Percentiles rank a stretch among this genome's conserved stretches.
Conservation (phyloP, 805 yeast species). For the Nakazawaea peltata region DNA sequence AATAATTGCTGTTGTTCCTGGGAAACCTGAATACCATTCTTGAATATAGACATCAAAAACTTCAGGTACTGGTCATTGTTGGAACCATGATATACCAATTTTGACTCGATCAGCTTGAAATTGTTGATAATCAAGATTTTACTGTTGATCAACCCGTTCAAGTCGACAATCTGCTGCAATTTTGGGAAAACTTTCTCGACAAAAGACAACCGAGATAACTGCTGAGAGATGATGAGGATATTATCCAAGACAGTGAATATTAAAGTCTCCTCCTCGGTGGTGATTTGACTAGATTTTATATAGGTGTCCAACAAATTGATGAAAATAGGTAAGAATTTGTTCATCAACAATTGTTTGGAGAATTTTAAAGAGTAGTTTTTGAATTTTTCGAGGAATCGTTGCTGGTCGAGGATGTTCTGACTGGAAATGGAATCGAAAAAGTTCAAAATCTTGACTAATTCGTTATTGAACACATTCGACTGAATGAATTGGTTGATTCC, state of each 20-base stretch:
- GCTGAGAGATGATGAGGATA: constrained; percentile 53
- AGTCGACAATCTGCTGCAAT: constrained; percentile 20
- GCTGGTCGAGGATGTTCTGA: constrained; percentile 57
- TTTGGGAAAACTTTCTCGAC: constrained; percentile 56
- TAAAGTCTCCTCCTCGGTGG: constrained; percentile 26
- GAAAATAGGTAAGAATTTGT: constrained; percentile 69
- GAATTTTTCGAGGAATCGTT: constrained; percentile 61
- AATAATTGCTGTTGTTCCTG: constrained; percentile 12
- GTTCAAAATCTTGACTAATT: constrained; percentile 71
- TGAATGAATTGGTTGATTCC: constrained; percentile 61
- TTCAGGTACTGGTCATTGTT: constrained; percentile 7
- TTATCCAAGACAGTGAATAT: constrained; percentile 43
- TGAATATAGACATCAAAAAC: constrained; percentile 23
- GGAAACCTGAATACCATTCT: constrained; percentile 17
- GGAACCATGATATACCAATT: constrained; percentile 16
- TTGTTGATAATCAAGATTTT: constrained; percentile 23
- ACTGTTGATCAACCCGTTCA: constrained; percentile 19
- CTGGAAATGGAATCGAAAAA: constrained; percentile 80
- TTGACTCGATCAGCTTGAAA: constrained; percentile 17
- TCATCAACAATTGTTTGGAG: constrained; percentile 48
- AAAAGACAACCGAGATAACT: constrained; percentile 70
- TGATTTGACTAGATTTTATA: constrained; percentile 18
- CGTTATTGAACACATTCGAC: constrained; percentile 73
- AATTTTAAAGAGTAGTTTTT: constrained; percentile 44
- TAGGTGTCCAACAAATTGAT: constrained; percentile 38